Evolutionary conservation across 495 filamentous ascomycete genomes (phyloP).

Genomic region (Cairneyella variabilis): DNA sequence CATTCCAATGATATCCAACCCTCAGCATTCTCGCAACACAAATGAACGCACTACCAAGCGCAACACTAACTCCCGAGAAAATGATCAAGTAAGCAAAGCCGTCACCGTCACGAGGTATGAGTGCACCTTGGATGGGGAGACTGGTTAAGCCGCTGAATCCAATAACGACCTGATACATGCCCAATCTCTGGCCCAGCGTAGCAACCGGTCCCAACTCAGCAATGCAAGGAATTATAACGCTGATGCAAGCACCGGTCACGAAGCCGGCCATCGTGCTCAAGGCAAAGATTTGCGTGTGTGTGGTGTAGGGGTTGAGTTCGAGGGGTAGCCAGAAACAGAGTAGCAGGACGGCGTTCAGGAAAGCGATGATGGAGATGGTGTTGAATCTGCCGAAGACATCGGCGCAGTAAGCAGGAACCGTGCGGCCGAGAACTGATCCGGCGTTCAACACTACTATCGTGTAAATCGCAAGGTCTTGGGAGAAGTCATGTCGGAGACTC

Average conservation of each 20-base stretch:
- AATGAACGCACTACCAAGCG: constrained; percentile 37
- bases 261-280: constrained; percentile 34
- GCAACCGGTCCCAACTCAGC: constrained; percentile 27
- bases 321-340: constrained; percentile 33
- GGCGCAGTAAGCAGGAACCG: constrained; percentile 22
- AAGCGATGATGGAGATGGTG: constrained; percentile 10
- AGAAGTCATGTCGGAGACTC: constrained; percentile 39
- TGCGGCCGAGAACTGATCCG: constrained; percentile 23
- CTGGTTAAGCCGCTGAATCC: constrained; percentile 29
- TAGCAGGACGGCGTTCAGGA: constrained; percentile 29
- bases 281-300: constrained; percentile 30
- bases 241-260: constrained; percentile 33
- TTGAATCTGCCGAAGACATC: constrained; percentile 24
- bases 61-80: constrained; percentile 45
- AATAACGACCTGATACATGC: constrained; percentile 28
- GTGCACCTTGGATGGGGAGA: constrained; percentile 31
- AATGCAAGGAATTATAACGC: constrained; percentile 34
- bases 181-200: constrained; percentile 29
- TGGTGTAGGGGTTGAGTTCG: not conserved
- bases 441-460: constrained; percentile 29
- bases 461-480: constrained; percentile 40
- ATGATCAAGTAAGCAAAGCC: constrained; percentile 23
- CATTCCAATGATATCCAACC: not conserved
- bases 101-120: constrained; percentile 12
- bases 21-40: constrained; percentile 39